Evolutionary conservation across 768 basidiomycete genomes (phyloP).

Genomic region (Panaeolus papilionaceus): DNA sequence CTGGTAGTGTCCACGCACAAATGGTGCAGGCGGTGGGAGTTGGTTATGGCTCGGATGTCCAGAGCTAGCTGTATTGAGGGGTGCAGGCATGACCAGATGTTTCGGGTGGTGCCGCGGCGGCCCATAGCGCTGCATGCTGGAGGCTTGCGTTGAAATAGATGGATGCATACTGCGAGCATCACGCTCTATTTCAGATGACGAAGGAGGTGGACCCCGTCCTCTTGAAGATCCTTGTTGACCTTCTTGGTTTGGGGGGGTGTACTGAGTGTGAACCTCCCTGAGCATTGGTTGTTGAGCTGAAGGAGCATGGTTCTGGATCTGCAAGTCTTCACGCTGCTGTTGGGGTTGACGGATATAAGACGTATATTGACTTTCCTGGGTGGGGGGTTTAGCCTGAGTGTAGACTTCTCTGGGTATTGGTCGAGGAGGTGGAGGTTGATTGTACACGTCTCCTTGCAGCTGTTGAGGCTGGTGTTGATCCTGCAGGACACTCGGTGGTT

Average conservation of each 20-base stretch:
- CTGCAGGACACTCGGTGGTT: background rate
- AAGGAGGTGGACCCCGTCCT: background rate
- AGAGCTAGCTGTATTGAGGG: conserved; percentile 46
- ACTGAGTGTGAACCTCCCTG: background rate
- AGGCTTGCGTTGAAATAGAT: conserved; percentile 33
- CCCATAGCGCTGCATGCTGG: conserved; percentile 31
- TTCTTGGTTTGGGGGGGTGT: conserved; percentile 4
- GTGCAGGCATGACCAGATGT: conserved; percentile 77
- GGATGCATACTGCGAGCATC: conserved; percentile 33
- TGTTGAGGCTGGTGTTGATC: background rate
- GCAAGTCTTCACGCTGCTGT: background rate
- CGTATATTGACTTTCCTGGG: background rate
- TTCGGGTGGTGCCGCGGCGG: conserved; percentile 55
- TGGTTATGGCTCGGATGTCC: background rate
- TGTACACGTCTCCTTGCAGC: background rate
- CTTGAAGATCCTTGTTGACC: conserved; percentile 12
- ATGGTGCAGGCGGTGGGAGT: background rate
- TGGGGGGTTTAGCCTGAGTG: background rate
- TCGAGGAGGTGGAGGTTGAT: background rate
- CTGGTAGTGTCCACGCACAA: background rate
- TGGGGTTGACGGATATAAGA: background rate
- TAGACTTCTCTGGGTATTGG: background rate
- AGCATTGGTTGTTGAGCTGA: background rate
- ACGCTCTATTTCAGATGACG: conserved; percentile 21
- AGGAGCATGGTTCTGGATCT: background rate